Evolutionary conservation across 2,329 filamentous ascomycete genomes (phyloP), one percentile per base, ranked within the genome.

Genomic region (Aspergillus bombycis): DNA sequence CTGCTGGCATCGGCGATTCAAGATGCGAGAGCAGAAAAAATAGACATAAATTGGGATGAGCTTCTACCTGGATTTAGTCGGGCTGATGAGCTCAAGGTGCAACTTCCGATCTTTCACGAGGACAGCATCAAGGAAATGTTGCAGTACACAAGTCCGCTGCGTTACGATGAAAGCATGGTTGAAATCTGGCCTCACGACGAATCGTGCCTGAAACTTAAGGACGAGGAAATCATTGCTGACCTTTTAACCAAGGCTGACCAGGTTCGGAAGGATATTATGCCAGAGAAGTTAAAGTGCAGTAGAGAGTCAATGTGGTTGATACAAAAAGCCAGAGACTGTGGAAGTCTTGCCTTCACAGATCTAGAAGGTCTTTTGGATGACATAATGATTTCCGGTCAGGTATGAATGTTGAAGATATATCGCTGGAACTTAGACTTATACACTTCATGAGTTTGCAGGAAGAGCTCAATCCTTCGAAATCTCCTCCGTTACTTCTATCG

Each of bases 91-190:
- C 58, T 81, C 43, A 85, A 81, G 64, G 62, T 81, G 11, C 82
- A 85, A 58, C 61, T 79, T 41, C 84, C 85, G 3, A 57, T 86
- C 0, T 72, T 86, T 8, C 60, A n/a, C 3, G 77, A 74, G 2
- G 83, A 82, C 58, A 80, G 21, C 12, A 38, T 55, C 11, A 14
- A 83, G 64, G 75, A 78, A 0, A 65, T 83, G 1, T 65, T 70
- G 0, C 84, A 81, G 78, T 78, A 81, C 2, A 63, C 67, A 19
- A 50, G 19, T 0, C 72, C 48, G 26, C 23, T 62, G 14, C 32
- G 26, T 30, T 65, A 67, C 41, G 6, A 30, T 3, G 34, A 26
- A 1, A 14, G 59, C 6, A 62, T 58, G 1, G 14, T 56, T 7
- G 12, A 58, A 0, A n/a, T 62, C 11, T 4, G 34, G 38, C 56